phyloP scores from a whole-genome alignment of 139 green algal species.

The Deuterostichococcus epilithicus region DNA sequence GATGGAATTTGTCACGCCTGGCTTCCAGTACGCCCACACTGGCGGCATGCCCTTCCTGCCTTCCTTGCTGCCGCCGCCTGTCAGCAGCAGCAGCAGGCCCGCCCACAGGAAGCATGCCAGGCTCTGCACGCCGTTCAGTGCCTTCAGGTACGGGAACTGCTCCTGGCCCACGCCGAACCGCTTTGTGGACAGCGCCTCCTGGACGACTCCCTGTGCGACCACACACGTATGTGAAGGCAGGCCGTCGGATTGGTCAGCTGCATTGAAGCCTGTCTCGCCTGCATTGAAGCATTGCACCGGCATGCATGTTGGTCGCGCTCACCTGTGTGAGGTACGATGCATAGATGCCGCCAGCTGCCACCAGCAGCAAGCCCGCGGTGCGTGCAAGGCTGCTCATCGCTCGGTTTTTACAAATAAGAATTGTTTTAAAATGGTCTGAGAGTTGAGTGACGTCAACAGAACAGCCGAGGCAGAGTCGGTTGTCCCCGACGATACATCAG shows the following conservation, averaged over 20 bases:
- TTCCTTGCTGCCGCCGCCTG: background rate
- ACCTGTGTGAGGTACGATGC: slow-evolving; percentile 85
- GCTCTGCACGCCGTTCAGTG: slow-evolving; percentile 82
- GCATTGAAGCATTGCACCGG: background rate
- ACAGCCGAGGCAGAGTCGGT: too few relatives aligned
- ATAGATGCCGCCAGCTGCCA: slow-evolving; percentile 75
- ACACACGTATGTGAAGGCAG: too few relatives aligned
- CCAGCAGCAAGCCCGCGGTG: slow-evolving; percentile 7
- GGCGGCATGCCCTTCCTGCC: slow-evolving; percentile 22
- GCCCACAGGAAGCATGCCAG: slow-evolving; percentile 86
- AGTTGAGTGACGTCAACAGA: too few relatives aligned
- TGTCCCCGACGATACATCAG: too few relatives aligned
- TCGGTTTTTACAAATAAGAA: too few relatives aligned
- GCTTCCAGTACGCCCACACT: slow-evolving; percentile 70
- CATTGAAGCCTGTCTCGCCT: too few relatives aligned
- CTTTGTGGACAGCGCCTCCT: slow-evolving; percentile 82
- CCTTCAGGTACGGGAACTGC: slow-evolving; percentile 81
- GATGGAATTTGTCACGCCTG: slow-evolving; percentile 81
- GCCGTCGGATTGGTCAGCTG: too few relatives aligned
- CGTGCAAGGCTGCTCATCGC: slow-evolving; percentile 1
- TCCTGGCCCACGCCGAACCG: slow-evolving; percentile 62
- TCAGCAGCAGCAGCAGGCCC: slow-evolving; percentile 39
- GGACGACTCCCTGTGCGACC: slow-evolving; percentile 58
- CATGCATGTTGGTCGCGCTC: background rate
- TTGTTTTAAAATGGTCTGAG: too few relatives aligned